A percentile compares a stretch with the other conserved stretches of the same genome.
phyloP scores from a whole-genome alignment of 1,284 basidiomycete genomes.

The Cutaneotrichosporon daszewskae region DNA sequence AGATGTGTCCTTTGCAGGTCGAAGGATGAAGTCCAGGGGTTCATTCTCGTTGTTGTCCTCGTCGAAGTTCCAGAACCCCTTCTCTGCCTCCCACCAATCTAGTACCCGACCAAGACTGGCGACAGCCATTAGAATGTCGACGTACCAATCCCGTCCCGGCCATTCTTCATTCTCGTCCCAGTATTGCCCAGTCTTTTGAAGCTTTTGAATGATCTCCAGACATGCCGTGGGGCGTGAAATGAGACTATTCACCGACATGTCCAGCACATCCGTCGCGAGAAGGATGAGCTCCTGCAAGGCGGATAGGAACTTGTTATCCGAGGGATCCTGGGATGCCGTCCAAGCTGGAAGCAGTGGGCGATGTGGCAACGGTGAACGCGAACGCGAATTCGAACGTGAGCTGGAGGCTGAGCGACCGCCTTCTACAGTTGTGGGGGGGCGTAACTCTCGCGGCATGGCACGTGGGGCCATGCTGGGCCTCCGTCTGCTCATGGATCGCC shows the following conservation, averaged over 20 bases:
- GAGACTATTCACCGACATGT: conserved; percentile 80
- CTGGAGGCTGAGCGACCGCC: conserved; percentile 59
- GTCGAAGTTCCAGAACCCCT: conserved; percentile 99
- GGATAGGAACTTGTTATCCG: conserved; percentile 57
- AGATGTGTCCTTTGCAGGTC: conserved; percentile 53
- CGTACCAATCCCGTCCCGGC: conserved; percentile 98
- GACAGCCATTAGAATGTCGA: conserved; percentile 91
- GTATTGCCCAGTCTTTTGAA: conserved; percentile 82
- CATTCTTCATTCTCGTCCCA: conserved; percentile 99
- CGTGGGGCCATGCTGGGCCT: conserved; percentile 38
- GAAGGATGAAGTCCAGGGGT: conserved; percentile 80
- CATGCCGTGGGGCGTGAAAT: conserved; percentile 79
- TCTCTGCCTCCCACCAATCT: conserved; percentile 99
- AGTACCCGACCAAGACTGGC: conserved; percentile 92
- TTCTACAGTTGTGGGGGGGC: background rate
- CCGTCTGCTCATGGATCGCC: conserved; percentile 25
- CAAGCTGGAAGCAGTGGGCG: conserved; percentile 39
- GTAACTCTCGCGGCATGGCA: conserved; percentile 28
- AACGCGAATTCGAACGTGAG: conserved; percentile 93
- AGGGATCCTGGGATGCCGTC: conserved; percentile 20
- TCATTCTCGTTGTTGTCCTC: conserved; percentile 72
- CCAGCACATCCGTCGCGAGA: conserved; percentile 89
- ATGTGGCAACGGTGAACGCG: conserved; percentile 81
- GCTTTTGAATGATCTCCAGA: conserved; percentile 76
- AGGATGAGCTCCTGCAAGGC: conserved; percentile 91